Conservation (phyloP, 805 yeast genomes). For the Metschnikowia anglica region DNA sequence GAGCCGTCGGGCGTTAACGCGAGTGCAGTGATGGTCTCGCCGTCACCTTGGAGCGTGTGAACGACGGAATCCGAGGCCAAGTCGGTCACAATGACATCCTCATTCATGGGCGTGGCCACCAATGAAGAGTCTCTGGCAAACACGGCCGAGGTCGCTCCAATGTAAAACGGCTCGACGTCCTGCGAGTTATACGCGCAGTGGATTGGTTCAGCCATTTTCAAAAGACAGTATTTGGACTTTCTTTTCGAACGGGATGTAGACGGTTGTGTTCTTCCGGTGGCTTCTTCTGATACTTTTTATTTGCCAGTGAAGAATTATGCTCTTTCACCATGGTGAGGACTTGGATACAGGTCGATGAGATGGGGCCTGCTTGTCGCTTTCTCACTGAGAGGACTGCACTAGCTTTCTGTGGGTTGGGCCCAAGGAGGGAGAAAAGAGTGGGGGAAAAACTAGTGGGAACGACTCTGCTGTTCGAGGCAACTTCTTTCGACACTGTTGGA, state of each 20-base stretch:
- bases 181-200: slow-evolving; percentile 18
- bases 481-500: neutral
- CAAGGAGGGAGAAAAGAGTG: neutral
- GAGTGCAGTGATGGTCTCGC: slow-evolving; percentile 72
- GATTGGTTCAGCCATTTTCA: slow-evolving; percentile 19
- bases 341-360: slow-evolving; percentile 22
- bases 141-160: slow-evolving; percentile 79
- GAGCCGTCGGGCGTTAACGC: slow-evolving; percentile 74
- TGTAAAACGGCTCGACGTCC: slow-evolving; percentile 77
- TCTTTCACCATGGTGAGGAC: slow-evolving; percentile 1
- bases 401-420: neutral
- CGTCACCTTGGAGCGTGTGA: slow-evolving; percentile 78
- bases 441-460: neutral
- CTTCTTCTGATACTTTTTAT: neutral
- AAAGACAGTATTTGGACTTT: neutral
- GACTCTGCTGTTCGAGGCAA: no score
- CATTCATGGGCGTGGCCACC: slow-evolving; percentile 78
- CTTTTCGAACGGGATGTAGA: no score
- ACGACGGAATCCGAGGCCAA: slow-evolving; percentile 55
- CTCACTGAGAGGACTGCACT: neutral
- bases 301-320: slow-evolving; percentile 1
- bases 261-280: neutral
- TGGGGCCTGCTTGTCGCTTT: slow-evolving; percentile 7
- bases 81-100: slow-evolving; percentile 71
- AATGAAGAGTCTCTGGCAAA: slow-evolving; percentile 59